Conservation (phyloP, 2,329 filamentous ascomycete genomes). For the Exophiala xenobiotica region DNA sequence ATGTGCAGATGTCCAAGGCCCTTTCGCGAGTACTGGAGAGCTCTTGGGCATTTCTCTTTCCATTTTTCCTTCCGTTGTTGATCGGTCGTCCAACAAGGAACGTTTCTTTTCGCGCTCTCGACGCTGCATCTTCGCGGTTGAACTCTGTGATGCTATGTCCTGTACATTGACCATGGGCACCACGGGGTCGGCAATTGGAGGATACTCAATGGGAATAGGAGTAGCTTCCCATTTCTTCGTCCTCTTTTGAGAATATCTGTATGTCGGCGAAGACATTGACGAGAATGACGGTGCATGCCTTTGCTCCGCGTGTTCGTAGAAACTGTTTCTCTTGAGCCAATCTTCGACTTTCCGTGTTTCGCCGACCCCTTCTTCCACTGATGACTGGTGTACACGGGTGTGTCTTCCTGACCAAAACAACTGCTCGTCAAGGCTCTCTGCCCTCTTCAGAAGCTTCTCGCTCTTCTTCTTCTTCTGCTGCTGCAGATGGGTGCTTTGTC, state of each 20-base stretch:
- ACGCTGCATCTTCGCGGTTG: not conserved
- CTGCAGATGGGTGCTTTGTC: no score
- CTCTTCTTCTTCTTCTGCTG: not conserved
- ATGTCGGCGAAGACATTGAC: conserved; percentile 9
- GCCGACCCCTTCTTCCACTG: not conserved
- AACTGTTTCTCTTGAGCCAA: conserved; percentile 20
- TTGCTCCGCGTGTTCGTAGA: not conserved
- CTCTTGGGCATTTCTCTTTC: no score
- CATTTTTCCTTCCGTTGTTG: no score
- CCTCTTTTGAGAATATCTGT: conserved; percentile 12
- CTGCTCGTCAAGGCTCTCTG: not conserved
- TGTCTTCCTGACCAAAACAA: not conserved
- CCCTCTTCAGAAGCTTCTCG: not conserved
- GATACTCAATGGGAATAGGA: not conserved
- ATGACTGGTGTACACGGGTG: not conserved
- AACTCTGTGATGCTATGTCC: not conserved
- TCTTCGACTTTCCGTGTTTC: conserved; percentile 18
- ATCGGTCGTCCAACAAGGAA: no score
- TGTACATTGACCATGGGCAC: not conserved
- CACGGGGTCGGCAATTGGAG: conserved; percentile 4
- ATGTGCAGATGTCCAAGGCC: no score
- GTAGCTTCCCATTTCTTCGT: conserved; percentile 14
- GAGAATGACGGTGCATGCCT: not conserved
- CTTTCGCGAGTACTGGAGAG: no score
- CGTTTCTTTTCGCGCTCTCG: no score